These are phyloP conservation scores for Cladophialophora psammophila DNA, from an alignment of 2,329 filamentous ascomycete species.

Conservation along the genomic window DNA sequence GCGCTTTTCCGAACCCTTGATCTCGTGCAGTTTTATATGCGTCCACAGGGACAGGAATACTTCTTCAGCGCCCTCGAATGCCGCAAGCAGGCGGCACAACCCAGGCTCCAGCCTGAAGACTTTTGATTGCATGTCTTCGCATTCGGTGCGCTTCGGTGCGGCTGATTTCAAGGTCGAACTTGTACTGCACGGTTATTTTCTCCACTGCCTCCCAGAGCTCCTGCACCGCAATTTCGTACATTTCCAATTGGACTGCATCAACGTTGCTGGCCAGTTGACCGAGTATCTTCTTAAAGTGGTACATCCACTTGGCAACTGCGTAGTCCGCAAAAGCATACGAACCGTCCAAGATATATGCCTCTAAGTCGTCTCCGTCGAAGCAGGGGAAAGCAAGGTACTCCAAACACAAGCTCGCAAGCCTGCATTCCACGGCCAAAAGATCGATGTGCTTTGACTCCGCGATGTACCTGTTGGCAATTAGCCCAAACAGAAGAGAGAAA, in stretches of 20 bases:
- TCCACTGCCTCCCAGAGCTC: not conserved
- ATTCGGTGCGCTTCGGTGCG: not conserved
- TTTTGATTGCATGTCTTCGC: not conserved
- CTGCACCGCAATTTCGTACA: not conserved
- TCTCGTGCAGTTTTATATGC: not conserved
- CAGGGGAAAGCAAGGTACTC: constrained; percentile 47
- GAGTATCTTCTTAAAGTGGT: constrained; percentile 43
- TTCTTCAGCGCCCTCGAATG: not conserved
- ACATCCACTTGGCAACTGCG: constrained; percentile 47
- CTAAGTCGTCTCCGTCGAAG: constrained; percentile 41
- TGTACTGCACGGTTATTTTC: not conserved
- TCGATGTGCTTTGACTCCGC: constrained; percentile 40
- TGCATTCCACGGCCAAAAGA: constrained; percentile 38
- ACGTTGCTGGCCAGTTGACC: not conserved
- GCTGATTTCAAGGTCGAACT: not conserved
- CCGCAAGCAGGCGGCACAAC: not conserved
- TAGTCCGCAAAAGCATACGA: constrained; percentile 52
- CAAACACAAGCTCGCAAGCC: constrained; percentile 47
- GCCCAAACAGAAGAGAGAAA: not conserved
- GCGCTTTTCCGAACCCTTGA: not conserved
- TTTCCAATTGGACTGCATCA: not conserved
- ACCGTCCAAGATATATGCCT: constrained; percentile 39
- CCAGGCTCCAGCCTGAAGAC: not conserved
- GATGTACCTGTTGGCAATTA: constrained; percentile 10
- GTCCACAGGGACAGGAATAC: not conserved